Evolutionary conservation across 805 yeast species (phyloP), one percentile per base, ranked within the genome.

Genomic region (Teunomyces lycoperdinae): DNA sequence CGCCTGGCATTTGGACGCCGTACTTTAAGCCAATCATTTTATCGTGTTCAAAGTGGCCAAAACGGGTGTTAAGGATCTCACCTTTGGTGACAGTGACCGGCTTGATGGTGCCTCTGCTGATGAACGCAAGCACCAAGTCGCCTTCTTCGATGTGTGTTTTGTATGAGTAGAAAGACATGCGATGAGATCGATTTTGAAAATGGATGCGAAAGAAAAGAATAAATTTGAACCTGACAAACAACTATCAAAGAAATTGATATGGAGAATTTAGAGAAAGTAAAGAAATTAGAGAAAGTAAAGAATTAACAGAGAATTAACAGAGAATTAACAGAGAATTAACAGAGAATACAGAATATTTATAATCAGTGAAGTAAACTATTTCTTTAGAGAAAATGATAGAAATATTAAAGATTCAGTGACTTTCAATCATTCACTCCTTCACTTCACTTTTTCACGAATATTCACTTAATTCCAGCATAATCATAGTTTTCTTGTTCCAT

Each of bases 41-140:
- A 41, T 78, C 75, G 61, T 91, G 97, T n/a, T 84, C 87, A 65
- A 89, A 94, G 13, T 85, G 76, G 10, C 99, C 99, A 65, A 84
- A 94, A 50, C 96, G 74, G 7, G 98, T 91, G 62, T 90, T 87
- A 53, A 94, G 73, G 3, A 69, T 66, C 34, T 79, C 85, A 5
- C 84, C 89, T 14, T 70, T 58, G 33, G 74, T 74, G 13, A 90
- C 79, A 3, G 69, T 72, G 32, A 91, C 67, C 0, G 97, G 95
- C 61, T 87, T 89, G 54, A 89, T 78, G 52, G 83, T 80, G 38
- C 83, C 86, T 54, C 98, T 75, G 41, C 94, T 84, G 17, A 94
- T 79, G 79, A 91, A 94, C 0, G 88, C 90, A 9, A 94, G 75
- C 2, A 89, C 96, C 16, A 91, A 71, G 61, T 91, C 97, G 4